Conservation (phyloP, 257 asterid species). For the Solanum megistacrolobum region DNA sequence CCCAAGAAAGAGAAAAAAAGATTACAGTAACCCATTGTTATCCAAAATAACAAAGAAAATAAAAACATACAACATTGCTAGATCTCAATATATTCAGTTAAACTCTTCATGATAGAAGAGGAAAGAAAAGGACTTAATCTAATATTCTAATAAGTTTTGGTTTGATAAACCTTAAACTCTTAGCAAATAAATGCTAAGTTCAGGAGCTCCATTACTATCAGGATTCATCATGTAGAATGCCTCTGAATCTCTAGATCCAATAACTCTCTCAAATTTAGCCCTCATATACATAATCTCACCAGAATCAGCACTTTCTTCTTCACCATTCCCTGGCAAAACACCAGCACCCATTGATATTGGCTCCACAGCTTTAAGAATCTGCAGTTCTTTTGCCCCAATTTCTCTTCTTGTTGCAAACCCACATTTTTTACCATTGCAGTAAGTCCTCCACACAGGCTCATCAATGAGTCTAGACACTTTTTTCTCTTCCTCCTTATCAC, state of each 20-base stretch:
- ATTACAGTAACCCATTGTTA: slow-evolving; percentile 13
- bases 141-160: neutral
- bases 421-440: slow-evolving; percentile 38
- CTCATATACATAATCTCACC: slow-evolving; percentile 52
- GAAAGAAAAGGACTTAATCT: neutral
- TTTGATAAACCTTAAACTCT: slow-evolving; percentile 20
- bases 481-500: slow-evolving; percentile 27
- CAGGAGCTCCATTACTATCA: slow-evolving; percentile 47
- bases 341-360: slow-evolving; percentile 57
- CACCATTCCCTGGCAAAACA: slow-evolving; percentile 27
- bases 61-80: slow-evolving; percentile 6
- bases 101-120: neutral
- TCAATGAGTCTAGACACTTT: slow-evolving; percentile 14
- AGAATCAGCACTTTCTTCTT: slow-evolving; percentile 6
- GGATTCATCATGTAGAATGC: slow-evolving; percentile 64
- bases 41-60: slow-evolving; percentile 3
- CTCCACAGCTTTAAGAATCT: slow-evolving; percentile 35
- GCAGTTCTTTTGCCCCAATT: slow-evolving; percentile 31
- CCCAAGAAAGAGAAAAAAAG: slow-evolving; percentile 9
- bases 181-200: slow-evolving; percentile 46
- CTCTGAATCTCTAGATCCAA: slow-evolving; percentile 49
- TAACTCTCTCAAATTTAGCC: slow-evolving; percentile 52
- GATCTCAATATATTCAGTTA: slow-evolving; percentile 1
- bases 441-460: slow-evolving; percentile 40
- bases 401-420: slow-evolving; percentile 35